phyloP scores from a whole-genome alignment of 2,329 filamentous ascomycete genomes.

The Colletotrichum cereale region DNA sequence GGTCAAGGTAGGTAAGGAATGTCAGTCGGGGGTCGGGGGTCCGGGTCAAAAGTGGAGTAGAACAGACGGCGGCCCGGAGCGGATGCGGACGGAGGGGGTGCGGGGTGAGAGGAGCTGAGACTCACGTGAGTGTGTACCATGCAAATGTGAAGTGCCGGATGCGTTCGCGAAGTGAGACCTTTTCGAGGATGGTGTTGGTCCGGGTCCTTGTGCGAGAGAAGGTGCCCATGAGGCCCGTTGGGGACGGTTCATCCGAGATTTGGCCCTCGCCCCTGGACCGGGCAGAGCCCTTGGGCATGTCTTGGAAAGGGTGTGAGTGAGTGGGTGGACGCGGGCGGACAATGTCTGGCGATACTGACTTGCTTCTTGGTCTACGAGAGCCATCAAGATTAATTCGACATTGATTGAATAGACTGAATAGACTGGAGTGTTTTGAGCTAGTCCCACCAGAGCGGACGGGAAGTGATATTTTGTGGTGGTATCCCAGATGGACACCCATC shows the following conservation, averaged over 20 bases:
- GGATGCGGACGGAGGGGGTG: not conserved
- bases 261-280: conserved; percentile 4
- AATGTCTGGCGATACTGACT: conserved; percentile 2
- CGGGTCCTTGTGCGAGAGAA: conserved; percentile 33
- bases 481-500: not conserved
- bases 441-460: not conserved
- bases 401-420: too few relatives aligned
- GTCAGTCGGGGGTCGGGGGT: not conserved
- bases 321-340: not conserved
- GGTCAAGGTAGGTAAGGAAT: not conserved
- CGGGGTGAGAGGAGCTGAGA: not conserved
- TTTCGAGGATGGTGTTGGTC: conserved; percentile 36
- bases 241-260: conserved; percentile 15
- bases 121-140: conserved; percentile 64
- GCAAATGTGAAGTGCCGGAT: conserved; percentile 61
- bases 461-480: not conserved
- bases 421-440: not conserved
- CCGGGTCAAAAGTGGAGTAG: not conserved
- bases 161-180: conserved; percentile 44
- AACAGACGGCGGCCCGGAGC: not conserved
- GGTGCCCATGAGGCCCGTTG: conserved; percentile 27
- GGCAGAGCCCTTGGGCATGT: conserved; percentile 21
- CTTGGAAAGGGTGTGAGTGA: not conserved
- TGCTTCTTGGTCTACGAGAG: conserved; percentile 23
- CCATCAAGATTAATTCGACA: not conserved